phyloP scores from a whole-genome alignment of 2,329 filamentous ascomycete species.

The Stromatinia cepivora region DNA sequence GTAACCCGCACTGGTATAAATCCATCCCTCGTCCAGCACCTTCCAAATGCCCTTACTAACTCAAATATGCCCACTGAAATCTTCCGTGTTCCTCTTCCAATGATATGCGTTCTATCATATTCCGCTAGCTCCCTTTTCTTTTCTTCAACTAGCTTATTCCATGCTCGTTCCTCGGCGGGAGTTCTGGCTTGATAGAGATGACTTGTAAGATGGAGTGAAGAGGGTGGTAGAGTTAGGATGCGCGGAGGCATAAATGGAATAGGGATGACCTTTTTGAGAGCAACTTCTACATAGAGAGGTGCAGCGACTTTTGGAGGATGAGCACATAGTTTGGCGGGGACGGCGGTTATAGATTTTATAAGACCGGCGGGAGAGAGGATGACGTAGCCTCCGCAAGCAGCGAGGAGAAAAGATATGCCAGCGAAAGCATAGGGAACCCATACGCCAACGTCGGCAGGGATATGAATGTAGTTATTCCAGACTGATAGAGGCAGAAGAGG shows the following conservation, averaged over 20 bases:
- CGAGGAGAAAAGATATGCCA: constrained; percentile 60
- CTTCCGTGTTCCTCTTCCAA: constrained; percentile 59
- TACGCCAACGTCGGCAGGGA: constrained; percentile 52
- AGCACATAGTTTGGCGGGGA: constrained; percentile 31
- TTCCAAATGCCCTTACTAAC: constrained; percentile 51
- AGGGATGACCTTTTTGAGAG: constrained; percentile 40
- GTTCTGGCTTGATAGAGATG: constrained; percentile 22
- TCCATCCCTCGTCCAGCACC: constrained; percentile 56
- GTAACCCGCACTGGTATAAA: constrained; percentile 52
- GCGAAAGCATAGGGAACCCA: constrained; percentile 61
- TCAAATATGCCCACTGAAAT: constrained; percentile 45
- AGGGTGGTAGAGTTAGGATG: constrained; percentile 28
- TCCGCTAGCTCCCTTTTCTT: constrained; percentile 42
- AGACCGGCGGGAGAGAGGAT: constrained; percentile 58
- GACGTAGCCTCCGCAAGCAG: constrained; percentile 59
- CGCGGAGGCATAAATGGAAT: constrained; percentile 35
- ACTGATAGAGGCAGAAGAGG: neutral
- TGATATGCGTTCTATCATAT: constrained; percentile 55
- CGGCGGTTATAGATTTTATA: constrained; percentile 47
- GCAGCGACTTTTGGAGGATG: constrained; percentile 2
- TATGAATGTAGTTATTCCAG: constrained; percentile 50
- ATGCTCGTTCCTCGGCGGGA: constrained; percentile 32
- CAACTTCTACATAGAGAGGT: constrained; percentile 53
- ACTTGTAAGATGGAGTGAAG: constrained; percentile 8
- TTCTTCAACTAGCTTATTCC: constrained; percentile 39